Evolutionary conservation across 768 basidiomycete genomes (phyloP).

Genomic region (Rhizopogon sp.): DNA sequence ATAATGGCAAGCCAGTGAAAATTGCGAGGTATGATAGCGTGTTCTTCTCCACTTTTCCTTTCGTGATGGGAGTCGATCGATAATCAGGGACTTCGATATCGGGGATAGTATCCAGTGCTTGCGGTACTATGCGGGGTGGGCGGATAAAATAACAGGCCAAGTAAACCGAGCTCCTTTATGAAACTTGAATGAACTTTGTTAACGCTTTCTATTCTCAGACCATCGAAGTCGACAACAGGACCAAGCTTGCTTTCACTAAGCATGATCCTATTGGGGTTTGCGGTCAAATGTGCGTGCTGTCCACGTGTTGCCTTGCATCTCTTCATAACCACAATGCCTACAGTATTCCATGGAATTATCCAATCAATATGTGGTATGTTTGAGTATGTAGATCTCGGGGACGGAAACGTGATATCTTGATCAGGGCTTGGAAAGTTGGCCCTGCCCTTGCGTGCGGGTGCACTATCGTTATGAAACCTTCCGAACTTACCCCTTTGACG

Average conservation of each 20-base stretch:
- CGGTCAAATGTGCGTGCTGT: conserved; percentile 72
- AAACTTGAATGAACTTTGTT: not conserved
- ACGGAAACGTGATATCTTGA: conserved; percentile 1
- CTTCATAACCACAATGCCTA: conserved; percentile 2
- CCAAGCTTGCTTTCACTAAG: conserved; percentile 80
- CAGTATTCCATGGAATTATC: conserved; percentile 93
- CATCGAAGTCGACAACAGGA: conserved; percentile 75
- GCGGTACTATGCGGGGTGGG: conserved; percentile 94
- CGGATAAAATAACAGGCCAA: conserved; percentile 90
- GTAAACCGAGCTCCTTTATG: conserved; percentile 28
- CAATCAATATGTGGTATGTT: conserved; percentile 74
- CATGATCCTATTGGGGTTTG: conserved; percentile 94
- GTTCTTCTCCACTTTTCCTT: not conserved
- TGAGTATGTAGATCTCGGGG: not conserved
- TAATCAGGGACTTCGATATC: conserved; percentile 70
- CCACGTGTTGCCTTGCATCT: conserved; percentile 3
- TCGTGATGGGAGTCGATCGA: conserved; percentile 1
- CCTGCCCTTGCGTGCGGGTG: conserved; percentile 90
- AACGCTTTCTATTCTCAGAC: conserved; percentile 36
- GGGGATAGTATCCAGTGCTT: conserved; percentile 73
- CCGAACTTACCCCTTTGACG: conserved; percentile 80
- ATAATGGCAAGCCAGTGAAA: conserved; percentile 88
- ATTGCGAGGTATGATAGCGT: conserved; percentile 39
- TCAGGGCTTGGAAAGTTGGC: conserved; percentile 86
- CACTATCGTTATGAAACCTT: conserved; percentile 94